Evolutionary conservation across 2,329 filamentous ascomycete species (phyloP).

Genomic region (Lachnellula arida): DNA sequence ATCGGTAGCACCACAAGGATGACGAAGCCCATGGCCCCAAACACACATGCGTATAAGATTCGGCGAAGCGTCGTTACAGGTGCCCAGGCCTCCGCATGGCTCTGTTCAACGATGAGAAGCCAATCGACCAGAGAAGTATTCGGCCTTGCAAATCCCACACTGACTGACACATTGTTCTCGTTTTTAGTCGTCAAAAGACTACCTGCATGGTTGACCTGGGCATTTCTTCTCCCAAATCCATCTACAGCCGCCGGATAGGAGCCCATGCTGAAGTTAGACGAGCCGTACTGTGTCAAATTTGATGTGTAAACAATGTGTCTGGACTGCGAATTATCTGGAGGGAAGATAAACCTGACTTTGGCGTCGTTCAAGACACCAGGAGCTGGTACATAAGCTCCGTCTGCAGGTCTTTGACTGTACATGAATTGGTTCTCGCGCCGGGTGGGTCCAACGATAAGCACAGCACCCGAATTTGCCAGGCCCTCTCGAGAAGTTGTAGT

Average conservation of each 20-base stretch:
- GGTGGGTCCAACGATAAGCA: constrained; percentile 65
- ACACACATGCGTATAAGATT: constrained; percentile 79
- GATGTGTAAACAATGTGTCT: constrained; percentile 42
- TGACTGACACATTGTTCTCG: constrained; percentile 64
- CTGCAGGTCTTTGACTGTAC: constrained; percentile 41
- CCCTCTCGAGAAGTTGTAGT: constrained; percentile 63
- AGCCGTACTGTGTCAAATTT: constrained; percentile 30
- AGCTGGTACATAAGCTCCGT: constrained; percentile 40
- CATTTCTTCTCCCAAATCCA: constrained; percentile 51
- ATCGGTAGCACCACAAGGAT: constrained; percentile 70
- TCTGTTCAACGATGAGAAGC: constrained; percentile 77
- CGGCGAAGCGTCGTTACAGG: constrained; percentile 72
- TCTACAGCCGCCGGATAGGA: constrained; percentile 59
- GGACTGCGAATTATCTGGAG: constrained; percentile 41
- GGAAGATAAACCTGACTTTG: constrained; percentile 55
- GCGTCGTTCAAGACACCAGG: constrained; percentile 38
- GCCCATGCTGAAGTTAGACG: constrained; percentile 52
- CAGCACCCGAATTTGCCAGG: constrained; percentile 63
- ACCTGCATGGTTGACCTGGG: constrained; percentile 60
- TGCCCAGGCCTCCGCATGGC: constrained; percentile 66
- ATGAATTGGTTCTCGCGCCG: constrained; percentile 62
- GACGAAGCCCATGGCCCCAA: constrained; percentile 72
- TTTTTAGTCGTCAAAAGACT: constrained; percentile 65
- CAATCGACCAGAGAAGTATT: constrained; percentile 69
- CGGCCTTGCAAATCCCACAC: constrained; percentile 74